A percentile compares a stretch with the other conserved stretches of the same genome.
phyloP scores from a whole-genome alignment of 2,329 filamentous ascomycete species.

The Stemphylium vesicarium region DNA sequence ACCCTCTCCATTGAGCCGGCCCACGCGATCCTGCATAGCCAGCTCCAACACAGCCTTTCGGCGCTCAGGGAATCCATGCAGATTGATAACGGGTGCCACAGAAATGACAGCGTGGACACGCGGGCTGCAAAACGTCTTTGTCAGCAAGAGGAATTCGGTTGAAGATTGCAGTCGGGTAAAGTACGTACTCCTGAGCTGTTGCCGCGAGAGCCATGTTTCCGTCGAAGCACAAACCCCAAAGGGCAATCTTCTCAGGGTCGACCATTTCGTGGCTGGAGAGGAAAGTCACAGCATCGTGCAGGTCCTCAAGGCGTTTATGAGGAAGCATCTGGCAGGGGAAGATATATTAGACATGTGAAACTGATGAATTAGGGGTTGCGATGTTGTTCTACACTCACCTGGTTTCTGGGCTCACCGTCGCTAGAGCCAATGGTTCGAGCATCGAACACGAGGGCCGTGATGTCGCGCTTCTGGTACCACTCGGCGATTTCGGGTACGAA shows the following conservation, averaged over 20 bases:
- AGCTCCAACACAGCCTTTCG: constrained; percentile 14
- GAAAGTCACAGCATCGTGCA: not conserved
- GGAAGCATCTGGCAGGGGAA: too few species aligned
- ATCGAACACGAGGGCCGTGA: constrained; percentile 15
- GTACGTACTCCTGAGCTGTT: not conserved
- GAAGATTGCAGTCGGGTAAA: too few species aligned
- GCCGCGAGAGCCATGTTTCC: not conserved
- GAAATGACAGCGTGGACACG: constrained; percentile 9
- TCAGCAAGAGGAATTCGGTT: too few species aligned
- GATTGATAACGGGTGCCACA: constrained; percentile 13
- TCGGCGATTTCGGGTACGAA: constrained; percentile 11
- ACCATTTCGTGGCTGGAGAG: not conserved
- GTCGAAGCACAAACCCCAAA: not conserved
- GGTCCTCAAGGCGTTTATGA: not conserved
- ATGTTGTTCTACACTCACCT: not conserved
- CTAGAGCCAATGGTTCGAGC: constrained; percentile 10
- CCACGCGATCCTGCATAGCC: constrained; percentile 5
- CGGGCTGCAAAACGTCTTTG: not conserved
- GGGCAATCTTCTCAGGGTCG: not conserved
- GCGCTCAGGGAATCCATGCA: constrained; percentile 8
- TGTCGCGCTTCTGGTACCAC: constrained; percentile 6
- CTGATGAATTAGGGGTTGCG: not conserved
- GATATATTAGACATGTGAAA: not conserved
- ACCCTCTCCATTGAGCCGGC: constrained; percentile 10
- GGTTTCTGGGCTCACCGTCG: constrained; percentile 8